Evolutionary conservation across 257 asterid species (phyloP), one percentile per base, ranked within the genome.

Genomic region (Sherardia arvensis): DNA sequence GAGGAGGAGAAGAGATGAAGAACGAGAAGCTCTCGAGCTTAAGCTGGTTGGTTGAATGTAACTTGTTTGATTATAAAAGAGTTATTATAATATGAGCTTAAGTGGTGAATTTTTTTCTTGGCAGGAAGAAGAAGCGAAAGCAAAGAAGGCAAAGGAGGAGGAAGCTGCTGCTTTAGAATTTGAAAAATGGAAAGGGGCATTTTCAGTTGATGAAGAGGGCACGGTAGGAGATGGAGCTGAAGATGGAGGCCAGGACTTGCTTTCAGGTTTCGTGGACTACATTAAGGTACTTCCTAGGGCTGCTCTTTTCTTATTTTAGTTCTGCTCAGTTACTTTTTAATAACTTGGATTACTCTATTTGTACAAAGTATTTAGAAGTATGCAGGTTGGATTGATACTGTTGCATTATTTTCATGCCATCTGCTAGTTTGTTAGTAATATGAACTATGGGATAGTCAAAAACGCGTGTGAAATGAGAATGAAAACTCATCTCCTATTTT

Each of bases 161-260:
- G 96, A 86, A 81, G 89, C 85, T 74, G 88, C 94, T 70, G 95
- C 96, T 8, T 49, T 81, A 30, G 99, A 93, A 81, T 93, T 93
- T 75, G 97, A 93, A 22, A 84, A 90, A 76, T 90, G 99, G 99
- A 93, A 87, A 76, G 95, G 87, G 66, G 99, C 76, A 29, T 84
- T 93, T 81, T 85, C 97, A 66, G 80, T 93, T 78, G 99, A 90
- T 80, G 99, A 91, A 58, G 97, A 93, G 80, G 97, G 99, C 48
- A 85, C 97, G 56, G 83, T 90, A 53, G 96, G 84, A 83, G 85
- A 83, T 62, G 99, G 84, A 68, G 72, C 84, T 40, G 90, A 85
- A 73, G 96, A 85, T 76, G 97, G 87, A 77, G 78, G 77, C 77
- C 88, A 81, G 76, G 99, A 87, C 62, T 70, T 90, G 72, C 94